phyloP scores from a whole-genome alignment of 495 filamentous ascomycete genomes.

The Podospora australis region DNA sequence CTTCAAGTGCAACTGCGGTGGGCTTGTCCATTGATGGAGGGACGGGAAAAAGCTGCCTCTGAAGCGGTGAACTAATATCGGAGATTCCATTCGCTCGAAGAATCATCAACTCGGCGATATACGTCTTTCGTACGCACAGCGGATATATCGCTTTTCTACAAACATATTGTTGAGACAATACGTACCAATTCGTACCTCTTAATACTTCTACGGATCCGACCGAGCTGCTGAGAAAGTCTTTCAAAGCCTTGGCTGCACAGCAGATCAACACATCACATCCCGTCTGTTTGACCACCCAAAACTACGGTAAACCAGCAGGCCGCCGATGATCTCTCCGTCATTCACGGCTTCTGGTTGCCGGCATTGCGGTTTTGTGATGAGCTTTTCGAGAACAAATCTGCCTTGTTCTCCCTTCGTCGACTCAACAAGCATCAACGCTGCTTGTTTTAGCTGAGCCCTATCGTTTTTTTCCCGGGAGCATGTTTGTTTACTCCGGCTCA shows the following conservation, averaged over 20 bases:
- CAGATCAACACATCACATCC: conserved; percentile 17
- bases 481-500: conserved; percentile 13
- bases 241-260: conserved; percentile 10
- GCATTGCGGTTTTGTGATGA: not conserved
- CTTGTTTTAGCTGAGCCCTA: not conserved
- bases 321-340: conserved; percentile 10
- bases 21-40: not conserved
- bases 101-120: too few relatives aligned
- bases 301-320: not conserved
- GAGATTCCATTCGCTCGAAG: too few relatives aligned
- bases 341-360: not conserved
- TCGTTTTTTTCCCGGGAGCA: not conserved
- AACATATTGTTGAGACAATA: not conserved
- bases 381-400: not conserved
- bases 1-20: conserved; percentile 3
- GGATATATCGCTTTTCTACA: not conserved
- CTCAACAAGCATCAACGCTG: conserved; percentile 3
- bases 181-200: conserved; percentile 3
- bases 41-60: conserved; percentile 3
- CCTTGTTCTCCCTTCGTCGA: not conserved
- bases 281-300: not conserved
- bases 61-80: not conserved
- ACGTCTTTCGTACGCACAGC: too few relatives aligned
- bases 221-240: too few relatives aligned
- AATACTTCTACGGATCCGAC: conserved; percentile 10